A percentile compares a stretch with the other conserved stretches of the same genome.
phyloP scores from a whole-genome alignment of 2,329 filamentous ascomycete genomes.

The Colletotrichum paranaense region DNA sequence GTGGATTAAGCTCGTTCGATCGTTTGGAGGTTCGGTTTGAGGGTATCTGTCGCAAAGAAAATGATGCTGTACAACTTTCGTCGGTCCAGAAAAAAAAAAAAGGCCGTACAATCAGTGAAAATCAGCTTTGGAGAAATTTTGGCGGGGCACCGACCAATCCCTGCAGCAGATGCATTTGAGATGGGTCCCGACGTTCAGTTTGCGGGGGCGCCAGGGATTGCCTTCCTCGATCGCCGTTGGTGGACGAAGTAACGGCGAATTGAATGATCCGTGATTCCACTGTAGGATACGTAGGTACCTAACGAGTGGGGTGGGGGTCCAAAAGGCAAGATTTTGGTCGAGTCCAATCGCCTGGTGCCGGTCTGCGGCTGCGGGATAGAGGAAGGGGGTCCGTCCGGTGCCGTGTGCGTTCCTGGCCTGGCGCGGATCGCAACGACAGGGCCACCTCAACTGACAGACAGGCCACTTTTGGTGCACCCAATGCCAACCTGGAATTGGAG shows the following conservation, averaged over 20 bases:
- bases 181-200: not conserved
- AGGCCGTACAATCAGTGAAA: slow-evolving; percentile 7
- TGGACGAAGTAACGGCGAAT: slow-evolving; percentile 16
- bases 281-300: too few relatives aligned
- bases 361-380: not conserved
- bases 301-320: too few relatives aligned
- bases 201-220: slow-evolving; percentile 4
- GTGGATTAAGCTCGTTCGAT: not conserved
- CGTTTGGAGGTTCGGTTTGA: not conserved
- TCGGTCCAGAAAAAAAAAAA: not conserved
- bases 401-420: slow-evolving; percentile 1
- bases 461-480: not conserved
- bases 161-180: slow-evolving; percentile 29
- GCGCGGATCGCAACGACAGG: slow-evolving; percentile 24
- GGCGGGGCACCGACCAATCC: slow-evolving; percentile 36
- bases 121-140: slow-evolving; percentile 36
- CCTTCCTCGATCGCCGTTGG: not conserved
- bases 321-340: not conserved
- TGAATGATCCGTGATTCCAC: slow-evolving; percentile 25
- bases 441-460: not conserved
- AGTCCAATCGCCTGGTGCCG: not conserved
- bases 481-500: not conserved
- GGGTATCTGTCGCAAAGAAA: not conserved
- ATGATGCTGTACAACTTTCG: not conserved
- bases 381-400: slow-evolving; percentile 5